Percentiles rank a stretch among this genome's conserved stretches.
Conservation (phyloP, 2,329 filamentous ascomycete genomes). For the Alternaria triticimaculans region DNA sequence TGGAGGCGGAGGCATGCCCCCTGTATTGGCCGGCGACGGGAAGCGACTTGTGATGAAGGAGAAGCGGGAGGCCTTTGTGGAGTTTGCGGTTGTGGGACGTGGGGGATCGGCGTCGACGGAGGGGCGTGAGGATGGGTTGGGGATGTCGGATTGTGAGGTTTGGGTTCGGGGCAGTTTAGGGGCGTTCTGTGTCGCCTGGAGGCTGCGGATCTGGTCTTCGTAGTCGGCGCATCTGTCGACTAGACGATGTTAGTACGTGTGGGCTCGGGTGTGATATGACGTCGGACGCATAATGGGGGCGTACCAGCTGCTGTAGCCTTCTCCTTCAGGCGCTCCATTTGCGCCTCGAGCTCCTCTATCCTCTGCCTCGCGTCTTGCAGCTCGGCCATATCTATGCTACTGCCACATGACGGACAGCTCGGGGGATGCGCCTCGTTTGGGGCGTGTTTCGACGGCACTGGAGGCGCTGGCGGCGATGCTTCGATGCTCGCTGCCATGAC, state of each 20-base stretch:
- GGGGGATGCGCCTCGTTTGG: slow-evolving; percentile 19
- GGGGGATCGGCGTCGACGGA: slow-evolving; percentile 31
- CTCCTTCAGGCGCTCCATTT: slow-evolving; percentile 72
- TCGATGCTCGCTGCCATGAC: slow-evolving; percentile 29
- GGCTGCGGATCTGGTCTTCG: slow-evolving; percentile 74
- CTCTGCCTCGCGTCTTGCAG: slow-evolving; percentile 29
- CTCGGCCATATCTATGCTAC: slow-evolving; percentile 21
- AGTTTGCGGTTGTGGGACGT: slow-evolving; percentile 38
- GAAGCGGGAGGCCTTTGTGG: slow-evolving; percentile 49
- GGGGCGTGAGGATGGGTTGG: slow-evolving; percentile 20
- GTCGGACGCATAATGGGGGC: slow-evolving; percentile 23
- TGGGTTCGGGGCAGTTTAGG: slow-evolving; percentile 10
- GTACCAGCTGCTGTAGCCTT: slow-evolving; percentile 70
- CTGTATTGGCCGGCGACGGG: slow-evolving; percentile 38
- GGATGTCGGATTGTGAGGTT: slow-evolving; percentile 20
- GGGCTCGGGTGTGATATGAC: not conserved
- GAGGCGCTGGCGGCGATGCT: slow-evolving; percentile 26
- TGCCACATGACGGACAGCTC: slow-evolving; percentile 44
- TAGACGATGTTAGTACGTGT: slow-evolving; percentile 31
- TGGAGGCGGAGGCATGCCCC: slow-evolving; percentile 44
- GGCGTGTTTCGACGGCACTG: slow-evolving; percentile 27
- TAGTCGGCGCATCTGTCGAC: slow-evolving; percentile 72
- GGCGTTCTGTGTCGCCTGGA: slow-evolving; percentile 41
- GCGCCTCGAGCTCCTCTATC: slow-evolving; percentile 68
- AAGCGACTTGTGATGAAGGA: slow-evolving; percentile 53